Evolutionary conservation across 2,329 filamentous ascomycete genomes (phyloP).

Genomic region (Bipolaris sorokiniana): DNA sequence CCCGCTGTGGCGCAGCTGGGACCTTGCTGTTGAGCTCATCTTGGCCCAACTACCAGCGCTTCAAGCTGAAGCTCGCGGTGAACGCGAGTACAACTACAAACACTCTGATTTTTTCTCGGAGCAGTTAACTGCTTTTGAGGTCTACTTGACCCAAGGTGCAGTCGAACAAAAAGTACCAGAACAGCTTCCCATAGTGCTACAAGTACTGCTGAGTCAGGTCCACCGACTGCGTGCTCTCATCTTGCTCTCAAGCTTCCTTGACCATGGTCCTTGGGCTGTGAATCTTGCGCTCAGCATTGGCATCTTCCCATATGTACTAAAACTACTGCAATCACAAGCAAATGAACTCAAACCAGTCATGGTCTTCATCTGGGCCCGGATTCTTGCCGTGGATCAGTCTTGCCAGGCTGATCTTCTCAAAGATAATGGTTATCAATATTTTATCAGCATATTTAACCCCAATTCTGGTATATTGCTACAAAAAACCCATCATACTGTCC

Average conservation of each 20-base stretch:
- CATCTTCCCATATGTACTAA: constrained; percentile 98
- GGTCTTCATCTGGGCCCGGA: constrained; percentile 98
- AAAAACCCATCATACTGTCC: not conserved
- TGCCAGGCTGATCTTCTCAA: constrained; percentile 95
- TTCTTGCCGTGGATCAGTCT: constrained; percentile 91
- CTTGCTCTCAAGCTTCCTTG: constrained; percentile 88
- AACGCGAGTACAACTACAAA: constrained; percentile 85
- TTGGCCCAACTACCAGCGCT: constrained; percentile 86
- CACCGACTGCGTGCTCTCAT: constrained; percentile 91
- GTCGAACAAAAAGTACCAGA: constrained; percentile 87
- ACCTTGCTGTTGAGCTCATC: constrained; percentile 94
- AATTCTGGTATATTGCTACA: constrained; percentile 59
- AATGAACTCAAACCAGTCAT: constrained; percentile 96
- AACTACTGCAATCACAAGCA: constrained; percentile 92
- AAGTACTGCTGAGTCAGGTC: constrained; percentile 94
- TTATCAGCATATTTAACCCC: constrained; percentile 89
- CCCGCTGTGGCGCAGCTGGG: constrained; percentile 96
- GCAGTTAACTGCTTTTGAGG: constrained; percentile 94
- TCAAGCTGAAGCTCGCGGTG: constrained; percentile 74
- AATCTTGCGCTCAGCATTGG: constrained; percentile 96
- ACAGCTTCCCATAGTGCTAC: constrained; percentile 92
- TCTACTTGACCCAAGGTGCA: constrained; percentile 86
- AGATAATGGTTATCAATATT: constrained; percentile 97
- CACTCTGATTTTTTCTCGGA: constrained; percentile 97
- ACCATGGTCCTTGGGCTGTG: constrained; percentile 97